Evolutionary conservation across 805 yeast genomes (phyloP).

Genomic region (Hanseniaspora vineae): DNA sequence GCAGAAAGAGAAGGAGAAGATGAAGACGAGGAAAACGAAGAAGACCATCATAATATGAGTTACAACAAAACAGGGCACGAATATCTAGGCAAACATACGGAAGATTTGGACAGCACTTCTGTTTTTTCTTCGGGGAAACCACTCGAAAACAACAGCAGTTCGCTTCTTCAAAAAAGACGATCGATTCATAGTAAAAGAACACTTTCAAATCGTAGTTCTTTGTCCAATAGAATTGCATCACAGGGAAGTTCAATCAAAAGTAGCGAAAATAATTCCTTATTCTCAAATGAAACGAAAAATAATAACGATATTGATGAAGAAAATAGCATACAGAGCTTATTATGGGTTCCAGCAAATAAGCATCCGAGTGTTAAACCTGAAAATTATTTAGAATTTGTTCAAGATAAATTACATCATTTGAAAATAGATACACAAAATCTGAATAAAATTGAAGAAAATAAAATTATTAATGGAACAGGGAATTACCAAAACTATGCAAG

Average conservation of each 20-base stretch:
- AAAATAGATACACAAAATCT: constrained; percentile 6
- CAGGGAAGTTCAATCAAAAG: neutral
- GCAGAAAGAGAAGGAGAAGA: neutral
- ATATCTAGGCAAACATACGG: neutral
- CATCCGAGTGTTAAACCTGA: constrained; percentile 96
- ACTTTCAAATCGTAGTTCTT: neutral
- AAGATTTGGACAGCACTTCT: neutral
- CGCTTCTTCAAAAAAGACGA: neutral
- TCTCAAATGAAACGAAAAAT: neutral
- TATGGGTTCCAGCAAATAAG: constrained; percentile 93
- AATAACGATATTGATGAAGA: constrained; percentile 11
- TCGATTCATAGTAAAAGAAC: neutral
- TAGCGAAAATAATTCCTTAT: neutral
- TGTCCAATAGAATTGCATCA: no score
- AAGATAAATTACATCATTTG: constrained; percentile 26
- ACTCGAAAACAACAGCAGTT: no score
- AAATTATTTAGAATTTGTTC: constrained; percentile 58
- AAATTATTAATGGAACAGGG: constrained; percentile 14
- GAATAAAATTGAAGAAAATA: constrained; percentile 9
- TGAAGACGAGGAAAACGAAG: neutral
- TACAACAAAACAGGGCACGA: constrained; percentile 4
- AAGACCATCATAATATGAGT: neutral
- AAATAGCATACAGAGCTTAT: constrained; percentile 33
- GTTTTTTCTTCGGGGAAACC: no score
- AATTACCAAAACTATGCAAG: constrained; percentile 13